Base-by-base conservation (phyloP, 768 basidiomycete genomes). In the Tricholoma saponaceum region DNA sequence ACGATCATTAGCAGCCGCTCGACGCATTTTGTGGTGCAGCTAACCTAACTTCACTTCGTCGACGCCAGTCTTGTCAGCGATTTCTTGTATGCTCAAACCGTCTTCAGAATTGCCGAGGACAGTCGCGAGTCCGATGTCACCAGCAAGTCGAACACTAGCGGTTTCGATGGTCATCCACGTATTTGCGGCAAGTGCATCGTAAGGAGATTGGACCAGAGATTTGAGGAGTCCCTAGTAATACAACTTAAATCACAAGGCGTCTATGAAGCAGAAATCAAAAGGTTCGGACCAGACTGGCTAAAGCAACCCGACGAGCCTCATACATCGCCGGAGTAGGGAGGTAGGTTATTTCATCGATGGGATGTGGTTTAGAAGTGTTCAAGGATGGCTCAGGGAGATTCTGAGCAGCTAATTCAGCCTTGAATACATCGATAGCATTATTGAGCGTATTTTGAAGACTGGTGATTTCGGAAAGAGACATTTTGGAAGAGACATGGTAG, bases 371-470 rank as follows among this genome's bases (percentile, higher is more conserved):
- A 0, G 72, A 72, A 0, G 74, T 72, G 41, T 68, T 69, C 54
- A 72, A 58, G 7, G 74, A 75, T 3, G 72, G 74, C 59, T 74
- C 72, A 6, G 71, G 61, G 12, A 76, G 64, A 50, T 69, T 65
- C 52, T 72, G 72, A 18, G 70, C 67, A 22, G 66, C 67, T 26
- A 75, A 64, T 60, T 75, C 75, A 7, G 70, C 69, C 60, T 74
- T 74, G 67, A 74, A 73, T 25, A 64, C 62, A 54, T 76, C 73
- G 46, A 76, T 69, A 12, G 75, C 75, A 35, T 55, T 62, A 54
- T 75, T 76, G 57, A 76, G 70, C 35, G 75, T 74, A 52, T 65
- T 67, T 60, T 75, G 75, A 30, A 76, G 70, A 62, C 72, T 72
- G 46, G 69, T 69, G 39, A 76, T 62, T 64, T 76, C 74, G 43